These are phyloP conservation scores for Jacaranda mimosifolia DNA, from an alignment of 257 asterid species.

Conservation along the genomic window DNA sequence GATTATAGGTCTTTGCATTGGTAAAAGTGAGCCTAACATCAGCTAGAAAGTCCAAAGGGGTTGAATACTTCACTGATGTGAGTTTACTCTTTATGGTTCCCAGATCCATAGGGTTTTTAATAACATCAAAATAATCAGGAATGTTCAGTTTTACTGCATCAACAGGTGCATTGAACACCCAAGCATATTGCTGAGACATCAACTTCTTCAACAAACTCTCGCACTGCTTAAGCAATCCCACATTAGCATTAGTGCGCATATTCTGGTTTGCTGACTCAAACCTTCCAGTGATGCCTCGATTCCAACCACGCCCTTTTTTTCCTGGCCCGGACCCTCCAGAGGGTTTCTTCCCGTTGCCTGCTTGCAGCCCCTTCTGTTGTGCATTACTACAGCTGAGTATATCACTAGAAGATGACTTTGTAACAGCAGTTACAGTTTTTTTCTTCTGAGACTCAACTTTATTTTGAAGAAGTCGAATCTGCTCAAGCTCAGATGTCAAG, in stretches of 20 bases:
- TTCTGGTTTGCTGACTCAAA: constrained; percentile 53
- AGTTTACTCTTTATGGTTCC: constrained; percentile 79
- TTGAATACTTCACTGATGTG: constrained; percentile 57
- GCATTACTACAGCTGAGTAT: constrained; percentile 56
- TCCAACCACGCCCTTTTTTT: constrained; percentile 59
- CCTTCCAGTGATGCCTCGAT: constrained; percentile 70
- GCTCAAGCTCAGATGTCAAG: constrained; percentile 78
- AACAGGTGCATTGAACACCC: constrained; percentile 81
- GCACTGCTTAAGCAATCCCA: constrained; percentile 64
- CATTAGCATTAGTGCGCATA: constrained; percentile 43
- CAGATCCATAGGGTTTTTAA: constrained; percentile 92
- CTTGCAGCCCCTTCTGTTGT: constrained; percentile 50
- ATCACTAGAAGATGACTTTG: constrained; percentile 60
- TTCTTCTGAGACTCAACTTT: constrained; percentile 55
- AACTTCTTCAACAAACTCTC: constrained; percentile 74
- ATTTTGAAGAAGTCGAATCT: constrained; percentile 59
- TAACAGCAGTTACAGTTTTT: constrained; percentile 45
- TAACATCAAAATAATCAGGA: constrained; percentile 77
- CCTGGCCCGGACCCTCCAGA: constrained; percentile 48
- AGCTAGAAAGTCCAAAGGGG: constrained; percentile 72
- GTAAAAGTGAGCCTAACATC: constrained; percentile 86
- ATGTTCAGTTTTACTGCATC: constrained; percentile 71
- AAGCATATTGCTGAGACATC: constrained; percentile 64
- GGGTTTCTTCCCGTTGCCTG: constrained; percentile 50
- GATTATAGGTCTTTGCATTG: constrained; percentile 89